These are phyloP conservation scores for Gossypium raimondii DNA, from an alignment of 345 rosid genomes.

Conservation along the genomic window DNA sequence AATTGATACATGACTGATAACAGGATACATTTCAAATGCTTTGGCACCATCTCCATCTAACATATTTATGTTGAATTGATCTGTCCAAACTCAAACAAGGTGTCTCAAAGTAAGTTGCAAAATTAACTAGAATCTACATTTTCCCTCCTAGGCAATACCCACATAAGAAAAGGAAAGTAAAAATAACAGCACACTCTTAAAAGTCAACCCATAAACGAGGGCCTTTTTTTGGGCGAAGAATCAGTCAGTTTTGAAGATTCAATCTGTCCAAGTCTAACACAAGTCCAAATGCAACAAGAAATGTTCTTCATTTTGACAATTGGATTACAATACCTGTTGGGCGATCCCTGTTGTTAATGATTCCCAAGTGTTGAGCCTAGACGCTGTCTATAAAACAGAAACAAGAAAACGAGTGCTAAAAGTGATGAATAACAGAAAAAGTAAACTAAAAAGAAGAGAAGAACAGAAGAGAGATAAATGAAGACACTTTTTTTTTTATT, in stretches of 20 bases:
- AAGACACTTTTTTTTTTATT: neutral
- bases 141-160: neutral
- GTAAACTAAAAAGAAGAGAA: neutral
- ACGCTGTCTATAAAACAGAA: conserved; percentile 33
- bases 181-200: neutral
- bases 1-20: neutral
- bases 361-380: conserved; percentile 32
- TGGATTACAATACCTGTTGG: conserved; percentile 35
- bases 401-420: neutral
- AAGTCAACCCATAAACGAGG: neutral
- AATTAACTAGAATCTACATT: neutral
- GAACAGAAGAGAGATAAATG: neutral
- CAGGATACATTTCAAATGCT: neutral
- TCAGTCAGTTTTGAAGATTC: neutral
- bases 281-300: neutral
- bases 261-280: neutral
- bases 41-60: neutral
- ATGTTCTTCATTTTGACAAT: neutral
- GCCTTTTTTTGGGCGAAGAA: neutral
- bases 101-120: neutral
- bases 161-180: neutral
- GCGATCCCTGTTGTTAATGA: conserved; percentile 36
- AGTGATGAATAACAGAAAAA: neutral
- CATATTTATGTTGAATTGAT: neutral
- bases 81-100: neutral